These are phyloP conservation scores for Conticribra weissflogii DNA, from an alignment of 108 stramenopile species.

Conservation along the genomic window DNA sequence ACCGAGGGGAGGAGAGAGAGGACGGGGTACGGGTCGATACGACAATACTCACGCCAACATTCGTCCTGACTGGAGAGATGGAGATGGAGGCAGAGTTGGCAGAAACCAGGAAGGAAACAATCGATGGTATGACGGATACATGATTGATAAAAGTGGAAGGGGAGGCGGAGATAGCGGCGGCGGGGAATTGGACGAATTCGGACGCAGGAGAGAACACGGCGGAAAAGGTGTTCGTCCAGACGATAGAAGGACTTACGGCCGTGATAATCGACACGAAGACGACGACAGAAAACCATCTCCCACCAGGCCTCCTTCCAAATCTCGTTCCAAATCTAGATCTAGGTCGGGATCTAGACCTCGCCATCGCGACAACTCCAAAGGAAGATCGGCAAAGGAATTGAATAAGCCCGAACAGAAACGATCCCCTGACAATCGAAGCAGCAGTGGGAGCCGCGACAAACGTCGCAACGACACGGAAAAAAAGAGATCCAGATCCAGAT, in stretches of 20 bases:
- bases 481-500: slow-evolving; percentile 18
- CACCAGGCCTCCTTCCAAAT: background rate
- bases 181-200: slow-evolving; percentile 36
- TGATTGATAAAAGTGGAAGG: background rate
- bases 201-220: slow-evolving; percentile 25
- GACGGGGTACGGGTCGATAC: too few species aligned
- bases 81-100: background rate
- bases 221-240: background rate
- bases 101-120: background rate
- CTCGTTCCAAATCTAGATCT: slow-evolving; percentile 5
- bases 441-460: slow-evolving; percentile 1
- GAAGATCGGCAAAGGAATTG: background rate
- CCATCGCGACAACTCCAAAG: slow-evolving; percentile 3
- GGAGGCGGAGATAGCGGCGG: background rate
- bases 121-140: background rate
- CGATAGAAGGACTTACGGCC: background rate
- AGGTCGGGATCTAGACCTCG: slow-evolving; percentile 5
- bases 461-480: slow-evolving; percentile 1
- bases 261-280: background rate
- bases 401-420: too few species aligned
- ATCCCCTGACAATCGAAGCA: slow-evolving; percentile 7
- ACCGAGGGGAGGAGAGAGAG: slow-evolving; percentile 6
- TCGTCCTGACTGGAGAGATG: background rate
- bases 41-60: too few species aligned
- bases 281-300: background rate